A percentile compares a stretch with the other conserved stretches of the same genome.
These are phyloP conservation scores for Tagetes patula DNA, from an alignment of 129 eudicot species.

Conservation along the genomic window DNA sequence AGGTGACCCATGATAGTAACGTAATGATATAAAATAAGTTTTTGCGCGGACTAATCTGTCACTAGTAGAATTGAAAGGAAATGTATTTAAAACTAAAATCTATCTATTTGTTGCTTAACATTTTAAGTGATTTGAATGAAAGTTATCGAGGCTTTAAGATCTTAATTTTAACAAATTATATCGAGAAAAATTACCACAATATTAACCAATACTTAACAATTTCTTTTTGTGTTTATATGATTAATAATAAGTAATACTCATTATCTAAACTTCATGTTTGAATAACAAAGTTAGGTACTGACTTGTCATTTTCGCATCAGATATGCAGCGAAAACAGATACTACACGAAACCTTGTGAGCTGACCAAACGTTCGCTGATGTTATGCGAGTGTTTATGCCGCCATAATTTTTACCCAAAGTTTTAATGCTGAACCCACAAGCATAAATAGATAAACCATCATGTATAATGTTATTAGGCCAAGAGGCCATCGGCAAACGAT, in stretches of 20 bases:
- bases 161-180: no score
- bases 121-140: no score
- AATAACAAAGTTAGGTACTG: background rate
- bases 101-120: no score
- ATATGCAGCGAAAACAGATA: background rate
- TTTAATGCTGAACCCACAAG: no score
- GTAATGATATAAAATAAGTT: background rate
- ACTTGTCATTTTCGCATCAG: background rate
- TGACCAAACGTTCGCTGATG: background rate
- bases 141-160: no score
- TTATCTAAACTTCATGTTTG: background rate
- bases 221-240: background rate
- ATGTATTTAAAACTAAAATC: no score
- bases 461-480: no score
- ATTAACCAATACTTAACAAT: background rate
- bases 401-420: background rate
- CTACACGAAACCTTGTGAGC: background rate
- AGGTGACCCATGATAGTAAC: conserved; percentile 23
- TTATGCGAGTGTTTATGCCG: background rate
- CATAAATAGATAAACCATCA: no score
- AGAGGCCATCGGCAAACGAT: no score
- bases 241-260: background rate
- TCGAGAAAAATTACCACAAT: no score
- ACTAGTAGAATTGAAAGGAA: background rate
- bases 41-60: background rate